phyloP scores from a whole-genome alignment of 73 alveolate genomes.

The Paramecium octaurelia region DNA sequence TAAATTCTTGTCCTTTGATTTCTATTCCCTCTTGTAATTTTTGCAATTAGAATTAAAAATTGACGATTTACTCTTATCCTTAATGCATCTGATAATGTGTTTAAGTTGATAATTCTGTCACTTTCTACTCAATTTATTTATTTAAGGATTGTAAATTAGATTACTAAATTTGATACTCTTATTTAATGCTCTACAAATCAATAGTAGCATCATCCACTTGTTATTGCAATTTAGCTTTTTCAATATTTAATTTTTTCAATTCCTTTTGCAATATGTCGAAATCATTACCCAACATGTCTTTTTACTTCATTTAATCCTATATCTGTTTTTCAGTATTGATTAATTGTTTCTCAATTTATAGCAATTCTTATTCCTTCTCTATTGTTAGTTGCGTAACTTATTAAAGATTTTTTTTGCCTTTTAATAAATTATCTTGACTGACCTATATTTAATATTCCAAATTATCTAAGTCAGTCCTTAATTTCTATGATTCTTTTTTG shows the following conservation, averaged over 20 bases:
- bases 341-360: not conserved
- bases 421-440: not conserved
- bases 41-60: not conserved
- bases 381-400: constrained; percentile 19
- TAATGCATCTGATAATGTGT: constrained; percentile 22
- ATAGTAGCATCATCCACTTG: constrained; percentile 38
- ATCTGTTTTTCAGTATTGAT: not conserved
- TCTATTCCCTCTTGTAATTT: constrained; percentile 26
- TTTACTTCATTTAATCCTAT: not conserved
- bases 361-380: constrained; percentile 19
- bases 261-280: not conserved
- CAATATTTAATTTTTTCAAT: constrained; percentile 8
- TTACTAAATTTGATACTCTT: constrained; percentile 8
- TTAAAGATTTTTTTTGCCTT: constrained; percentile 33
- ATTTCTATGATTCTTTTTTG: not conserved
- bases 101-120: constrained; percentile 24
- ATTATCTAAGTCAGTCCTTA: not conserved
- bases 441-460: not conserved
- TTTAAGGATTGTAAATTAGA: constrained; percentile 29
- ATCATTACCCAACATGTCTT: not conserved
- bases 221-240: constrained; percentile 12
- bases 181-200: not conserved
- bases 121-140: constrained; percentile 24
- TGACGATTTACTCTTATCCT: not conserved
- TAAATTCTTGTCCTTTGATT: constrained; percentile 32